phyloP scores from a whole-genome alignment of 2,329 filamentous ascomycete species.

The Monilinia laxa region DNA sequence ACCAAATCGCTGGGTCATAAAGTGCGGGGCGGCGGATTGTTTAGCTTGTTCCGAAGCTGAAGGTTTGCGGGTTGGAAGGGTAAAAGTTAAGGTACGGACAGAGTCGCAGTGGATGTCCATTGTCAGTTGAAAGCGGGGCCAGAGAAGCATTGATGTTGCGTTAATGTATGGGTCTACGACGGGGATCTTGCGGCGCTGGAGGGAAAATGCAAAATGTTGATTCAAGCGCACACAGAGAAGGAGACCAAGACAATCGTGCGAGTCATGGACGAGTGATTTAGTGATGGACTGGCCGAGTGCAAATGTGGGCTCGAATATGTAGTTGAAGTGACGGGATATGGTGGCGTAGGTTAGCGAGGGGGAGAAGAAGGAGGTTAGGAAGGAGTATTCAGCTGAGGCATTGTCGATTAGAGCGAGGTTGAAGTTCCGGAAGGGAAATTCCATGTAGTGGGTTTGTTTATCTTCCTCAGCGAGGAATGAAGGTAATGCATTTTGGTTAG shows the following conservation, averaged over 20 bases:
- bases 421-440: conserved; percentile 89
- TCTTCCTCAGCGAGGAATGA: conserved; percentile 93
- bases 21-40: conserved; percentile 80
- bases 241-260: conserved; percentile 81
- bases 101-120: conserved; percentile 94
- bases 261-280: conserved; percentile 71
- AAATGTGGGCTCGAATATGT: conserved; percentile 89
- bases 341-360: conserved; percentile 71
- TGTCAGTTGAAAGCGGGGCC: conserved; percentile 90
- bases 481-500: conserved; percentile 72
- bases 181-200: conserved; percentile 87
- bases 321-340: conserved; percentile 78
- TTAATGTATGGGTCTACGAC: conserved; percentile 91
- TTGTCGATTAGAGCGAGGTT: conserved; percentile 94
- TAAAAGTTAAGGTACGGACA: conserved; percentile 62
- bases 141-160: conserved; percentile 90
- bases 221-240: conserved; percentile 91
- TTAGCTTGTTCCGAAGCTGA: conserved; percentile 55
- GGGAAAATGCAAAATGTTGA: conserved; percentile 89
- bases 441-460: conserved; percentile 79
- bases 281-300: conserved; percentile 76
- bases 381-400: conserved; percentile 90
- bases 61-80: conserved; percentile 46
- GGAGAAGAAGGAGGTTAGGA: conserved; percentile 86
- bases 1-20: conserved; percentile 91